phyloP scores from a whole-genome alignment of 225 moss, liverwort and hornwort species.

The Physcomitrellopsis africana region DNA sequence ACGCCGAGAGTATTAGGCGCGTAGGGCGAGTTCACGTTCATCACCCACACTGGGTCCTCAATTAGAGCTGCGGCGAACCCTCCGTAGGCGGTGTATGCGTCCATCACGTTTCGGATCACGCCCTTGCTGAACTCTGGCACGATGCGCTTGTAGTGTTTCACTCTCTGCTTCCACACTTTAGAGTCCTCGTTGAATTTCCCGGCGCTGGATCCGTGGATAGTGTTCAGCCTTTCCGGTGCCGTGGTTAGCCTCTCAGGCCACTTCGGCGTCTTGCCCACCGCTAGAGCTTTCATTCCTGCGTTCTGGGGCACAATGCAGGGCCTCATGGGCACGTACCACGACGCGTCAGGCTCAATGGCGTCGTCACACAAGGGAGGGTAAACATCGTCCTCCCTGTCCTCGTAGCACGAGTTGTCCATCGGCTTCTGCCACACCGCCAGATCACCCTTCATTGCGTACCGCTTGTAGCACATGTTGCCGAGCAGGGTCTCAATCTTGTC shows the following conservation, averaged over 20 bases:
- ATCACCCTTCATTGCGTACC: slow-evolving; percentile 67
- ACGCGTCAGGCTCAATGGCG: slow-evolving; percentile 68
- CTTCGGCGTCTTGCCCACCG: slow-evolving; percentile 51
- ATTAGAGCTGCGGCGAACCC: slow-evolving; percentile 79
- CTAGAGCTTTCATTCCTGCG: slow-evolving; percentile 46
- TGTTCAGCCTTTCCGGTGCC: slow-evolving; percentile 63
- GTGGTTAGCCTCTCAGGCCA: slow-evolving; percentile 71
- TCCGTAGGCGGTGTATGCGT: slow-evolving; percentile 70
- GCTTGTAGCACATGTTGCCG: slow-evolving; percentile 74
- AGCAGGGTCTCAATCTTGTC: slow-evolving; percentile 69
- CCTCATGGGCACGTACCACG: slow-evolving; percentile 84
- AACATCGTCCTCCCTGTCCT: slow-evolving; percentile 54
- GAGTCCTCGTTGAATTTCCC: slow-evolving; percentile 64
- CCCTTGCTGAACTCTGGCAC: slow-evolving; percentile 62
- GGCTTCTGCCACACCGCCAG: slow-evolving; percentile 88
- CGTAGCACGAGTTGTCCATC: slow-evolving; percentile 62
- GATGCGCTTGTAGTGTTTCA: slow-evolving; percentile 65
- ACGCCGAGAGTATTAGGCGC: slow-evolving; percentile 74
- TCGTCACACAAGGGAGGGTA: slow-evolving; percentile 84
- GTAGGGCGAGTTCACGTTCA: slow-evolving; percentile 88
- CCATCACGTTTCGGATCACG: slow-evolving; percentile 79
- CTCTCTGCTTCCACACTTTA: slow-evolving; percentile 58
- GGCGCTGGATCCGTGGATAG: slow-evolving; percentile 44
- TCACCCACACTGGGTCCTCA: slow-evolving; percentile 81
- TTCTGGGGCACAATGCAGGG: slow-evolving; percentile 78